Percentiles rank a stretch among this genome's conserved stretches.
These are phyloP conservation scores for Panicum hallii DNA, from an alignment of 202 grass and related monocot genomes.

Conservation along the genomic window DNA sequence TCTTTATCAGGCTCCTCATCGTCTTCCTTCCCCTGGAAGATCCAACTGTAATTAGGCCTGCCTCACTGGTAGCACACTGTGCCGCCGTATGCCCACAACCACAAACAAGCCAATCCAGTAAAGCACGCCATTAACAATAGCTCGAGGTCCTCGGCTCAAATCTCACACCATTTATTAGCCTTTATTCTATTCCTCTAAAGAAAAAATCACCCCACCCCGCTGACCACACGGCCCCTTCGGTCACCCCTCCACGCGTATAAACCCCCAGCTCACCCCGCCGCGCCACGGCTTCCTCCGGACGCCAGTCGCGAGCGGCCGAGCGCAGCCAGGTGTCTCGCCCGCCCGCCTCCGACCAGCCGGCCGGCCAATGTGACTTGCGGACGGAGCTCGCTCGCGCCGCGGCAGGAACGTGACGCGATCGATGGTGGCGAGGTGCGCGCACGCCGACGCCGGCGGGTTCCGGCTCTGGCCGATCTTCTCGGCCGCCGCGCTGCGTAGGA, in stretches of 20 bases:
- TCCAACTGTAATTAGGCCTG: neutral
- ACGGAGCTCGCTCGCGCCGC: constrained; percentile 30
- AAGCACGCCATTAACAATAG: constrained; percentile 3
- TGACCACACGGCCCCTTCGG: neutral
- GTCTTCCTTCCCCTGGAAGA: constrained; percentile 1
- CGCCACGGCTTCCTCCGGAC: constrained; percentile 55
- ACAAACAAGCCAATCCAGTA: constrained; percentile 26
- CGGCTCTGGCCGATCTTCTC: constrained; percentile 66
- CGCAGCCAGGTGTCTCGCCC: constrained; percentile 37
- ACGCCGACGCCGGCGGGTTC: constrained; percentile 47
- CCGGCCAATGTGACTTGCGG: constrained; percentile 54
- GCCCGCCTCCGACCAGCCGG: neutral
- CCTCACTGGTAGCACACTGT: neutral
- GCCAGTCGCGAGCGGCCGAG: constrained; percentile 31
- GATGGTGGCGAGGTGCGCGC: constrained; percentile 52
- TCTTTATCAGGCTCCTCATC: neutral
- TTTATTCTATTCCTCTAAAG: neutral
- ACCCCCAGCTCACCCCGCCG: constrained; percentile 25
- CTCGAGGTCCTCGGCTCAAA: constrained; percentile 12
- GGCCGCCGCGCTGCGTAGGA: constrained; percentile 52
- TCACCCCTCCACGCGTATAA: constrained; percentile 18
- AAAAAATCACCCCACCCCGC: neutral
- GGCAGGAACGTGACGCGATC: neutral
- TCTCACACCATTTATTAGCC: constrained; percentile 32
- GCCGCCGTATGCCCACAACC: neutral